These are phyloP conservation scores for Symbiodinium natans DNA, from an alignment of 73 alveolate species.

Conservation along the genomic window DNA sequence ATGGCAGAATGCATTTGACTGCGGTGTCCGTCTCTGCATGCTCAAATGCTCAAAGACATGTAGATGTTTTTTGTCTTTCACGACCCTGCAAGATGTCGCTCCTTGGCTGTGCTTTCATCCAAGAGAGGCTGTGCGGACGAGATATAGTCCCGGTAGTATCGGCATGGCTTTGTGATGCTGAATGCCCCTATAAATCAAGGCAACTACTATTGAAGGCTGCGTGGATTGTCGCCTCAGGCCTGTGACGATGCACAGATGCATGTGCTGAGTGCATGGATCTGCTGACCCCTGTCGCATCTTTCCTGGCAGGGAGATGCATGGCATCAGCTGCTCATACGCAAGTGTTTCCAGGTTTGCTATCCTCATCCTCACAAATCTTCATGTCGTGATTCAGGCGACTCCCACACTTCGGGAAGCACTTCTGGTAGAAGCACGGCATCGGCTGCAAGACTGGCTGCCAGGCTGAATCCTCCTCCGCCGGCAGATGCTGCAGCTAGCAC, in stretches of 20 bases:
- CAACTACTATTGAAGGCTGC: background rate
- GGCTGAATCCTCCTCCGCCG: background rate
- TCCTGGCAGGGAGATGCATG: constrained; percentile 10
- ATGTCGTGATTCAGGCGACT: background rate
- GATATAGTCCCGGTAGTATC: too few relatives aligned
- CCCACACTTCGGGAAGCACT: constrained; percentile 62
- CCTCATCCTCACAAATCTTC: background rate
- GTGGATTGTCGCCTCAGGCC: background rate
- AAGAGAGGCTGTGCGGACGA: too few relatives aligned
- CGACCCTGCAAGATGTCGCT: too few relatives aligned
- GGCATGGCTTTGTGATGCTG: too few relatives aligned
- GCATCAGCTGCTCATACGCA: background rate
- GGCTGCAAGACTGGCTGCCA: constrained; percentile 58
- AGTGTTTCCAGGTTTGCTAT: background rate
- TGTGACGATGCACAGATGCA: background rate
- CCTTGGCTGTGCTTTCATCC: too few relatives aligned
- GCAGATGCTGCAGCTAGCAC: background rate
- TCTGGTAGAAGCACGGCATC: constrained; percentile 48
- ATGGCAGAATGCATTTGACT: too few relatives aligned
- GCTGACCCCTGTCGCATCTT: background rate
- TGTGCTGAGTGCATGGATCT: background rate
- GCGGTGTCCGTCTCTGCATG: too few relatives aligned
- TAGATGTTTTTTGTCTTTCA: too few relatives aligned
- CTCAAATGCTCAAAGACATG: too few relatives aligned
- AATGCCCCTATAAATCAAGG: background rate